These are phyloP conservation scores for Pleurotus pulmonarius DNA, from an alignment of 768 basidiomycete species.

Conservation along the genomic window DNA sequence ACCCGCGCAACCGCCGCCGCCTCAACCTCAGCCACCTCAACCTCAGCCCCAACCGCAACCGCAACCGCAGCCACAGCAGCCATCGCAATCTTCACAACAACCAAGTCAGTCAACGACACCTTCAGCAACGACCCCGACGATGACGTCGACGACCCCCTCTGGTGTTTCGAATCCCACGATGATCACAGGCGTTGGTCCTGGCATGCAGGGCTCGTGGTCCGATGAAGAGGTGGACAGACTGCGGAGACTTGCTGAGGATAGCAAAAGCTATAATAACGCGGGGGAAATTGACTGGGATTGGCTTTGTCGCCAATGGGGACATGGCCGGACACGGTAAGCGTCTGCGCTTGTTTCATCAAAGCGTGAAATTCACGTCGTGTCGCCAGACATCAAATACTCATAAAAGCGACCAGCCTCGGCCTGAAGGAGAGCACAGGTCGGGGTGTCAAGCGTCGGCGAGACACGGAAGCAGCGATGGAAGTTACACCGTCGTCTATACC, in stretches of 20 bases:
- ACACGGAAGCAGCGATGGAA: constrained; percentile 24
- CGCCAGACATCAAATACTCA: constrained; percentile 73
- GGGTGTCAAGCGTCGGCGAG: constrained; percentile 53
- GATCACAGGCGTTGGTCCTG: constrained; percentile 29
- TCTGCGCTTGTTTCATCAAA: background rate
- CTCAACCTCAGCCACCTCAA: constrained; percentile 14
- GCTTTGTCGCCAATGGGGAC: constrained; percentile 71
- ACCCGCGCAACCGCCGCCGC: background rate
- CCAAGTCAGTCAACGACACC: constrained; percentile 19
- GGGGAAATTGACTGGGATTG: constrained; percentile 81
- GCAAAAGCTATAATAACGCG: constrained; percentile 39
- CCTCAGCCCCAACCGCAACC: constrained; percentile 15
- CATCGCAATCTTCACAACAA: constrained; percentile 5
- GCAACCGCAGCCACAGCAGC: constrained; percentile 16
- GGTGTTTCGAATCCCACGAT: constrained; percentile 25
- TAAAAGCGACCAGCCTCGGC: constrained; percentile 76
- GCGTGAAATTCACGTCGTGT: background rate
- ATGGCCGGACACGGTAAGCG: constrained; percentile 64
- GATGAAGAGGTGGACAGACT: constrained; percentile 73
- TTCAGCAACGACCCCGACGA: constrained; percentile 19
- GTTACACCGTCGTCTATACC: constrained; percentile 28
- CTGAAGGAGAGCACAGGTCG: constrained; percentile 70
- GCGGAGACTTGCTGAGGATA: constrained; percentile 66
- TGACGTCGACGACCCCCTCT: constrained; percentile 24
- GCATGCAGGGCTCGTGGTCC: constrained; percentile 68